A percentile compares a stretch with the other conserved stretches of the same genome.
These are phyloP conservation scores for Blumeria hordei DNA, from an alignment of 2,329 filamentous ascomycete species.

Conservation along the genomic window DNA sequence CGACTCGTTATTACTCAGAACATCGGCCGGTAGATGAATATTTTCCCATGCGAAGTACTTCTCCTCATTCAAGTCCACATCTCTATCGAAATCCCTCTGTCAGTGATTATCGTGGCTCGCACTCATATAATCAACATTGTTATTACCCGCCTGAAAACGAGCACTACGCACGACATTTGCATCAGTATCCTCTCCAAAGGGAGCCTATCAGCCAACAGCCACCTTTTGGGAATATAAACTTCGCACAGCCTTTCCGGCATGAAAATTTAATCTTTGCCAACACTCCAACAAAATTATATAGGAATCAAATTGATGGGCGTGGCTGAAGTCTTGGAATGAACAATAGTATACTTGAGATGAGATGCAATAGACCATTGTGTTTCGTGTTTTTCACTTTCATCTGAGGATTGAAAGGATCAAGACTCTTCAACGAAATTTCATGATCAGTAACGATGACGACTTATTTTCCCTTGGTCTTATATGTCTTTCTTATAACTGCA, in stretches of 20 bases:
- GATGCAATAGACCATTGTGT: no score
- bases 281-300: background rate
- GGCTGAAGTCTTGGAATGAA: background rate
- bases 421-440: background rate
- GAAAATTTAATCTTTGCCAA: background rate
- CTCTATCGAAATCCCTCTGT: conserved; percentile 1
- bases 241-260: background rate
- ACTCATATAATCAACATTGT: background rate
- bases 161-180: background rate
- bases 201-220: background rate
- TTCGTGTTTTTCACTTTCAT: no score
- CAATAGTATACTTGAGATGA: background rate
- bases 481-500: no score
- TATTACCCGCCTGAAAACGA: background rate
- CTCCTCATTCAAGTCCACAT: conserved; percentile 8
- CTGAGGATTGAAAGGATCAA: background rate
- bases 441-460: background rate
- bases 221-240: background rate
- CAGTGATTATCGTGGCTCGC: background rate
- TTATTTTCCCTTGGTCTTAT: no score
- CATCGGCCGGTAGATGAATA: conserved; percentile 5
- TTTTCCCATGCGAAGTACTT: conserved; percentile 8
- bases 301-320: background rate
- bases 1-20: conserved; percentile 2
- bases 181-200: background rate